A percentile compares a stretch with the other conserved stretches of the same genome.
These are phyloP conservation scores for Trichomonascaceae sp. DNA, from an alignment of 1,139 yeast genomes.

Conservation along the genomic window DNA sequence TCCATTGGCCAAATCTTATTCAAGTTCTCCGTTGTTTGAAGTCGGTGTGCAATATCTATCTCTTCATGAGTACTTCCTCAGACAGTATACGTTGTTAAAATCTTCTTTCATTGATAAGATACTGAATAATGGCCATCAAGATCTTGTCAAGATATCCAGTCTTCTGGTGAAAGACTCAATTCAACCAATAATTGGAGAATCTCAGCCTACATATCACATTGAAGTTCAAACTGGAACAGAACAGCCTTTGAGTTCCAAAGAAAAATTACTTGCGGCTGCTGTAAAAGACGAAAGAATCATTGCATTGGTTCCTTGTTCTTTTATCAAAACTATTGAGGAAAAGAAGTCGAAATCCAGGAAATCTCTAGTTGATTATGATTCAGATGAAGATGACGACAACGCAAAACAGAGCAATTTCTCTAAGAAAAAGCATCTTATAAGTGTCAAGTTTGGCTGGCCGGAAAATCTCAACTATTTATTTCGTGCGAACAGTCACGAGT, in stretches of 20 bases:
- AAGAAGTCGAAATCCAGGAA: not conserved
- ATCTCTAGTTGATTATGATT: not conserved
- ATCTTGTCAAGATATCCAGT: not conserved
- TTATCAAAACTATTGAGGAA: not conserved
- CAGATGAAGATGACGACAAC: not conserved
- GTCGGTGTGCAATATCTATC: constrained; percentile 33
- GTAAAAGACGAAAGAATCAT: not conserved
- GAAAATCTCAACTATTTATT: not conserved
- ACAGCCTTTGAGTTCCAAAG: not conserved
- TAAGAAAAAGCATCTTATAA: not conserved
- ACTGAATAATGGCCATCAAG: not conserved
- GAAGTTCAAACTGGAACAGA: not conserved
- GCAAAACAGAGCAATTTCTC: not conserved
- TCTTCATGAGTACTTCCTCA: constrained; percentile 32
- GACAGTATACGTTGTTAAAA: constrained; percentile 22
- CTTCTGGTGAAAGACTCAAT: constrained; percentile 23
- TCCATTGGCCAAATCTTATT: not conserved
- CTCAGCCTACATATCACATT: constrained; percentile 17
- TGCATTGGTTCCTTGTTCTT: not conserved
- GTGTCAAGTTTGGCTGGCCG: not conserved
- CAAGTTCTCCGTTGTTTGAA: not conserved
- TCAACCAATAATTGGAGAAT: constrained; percentile 24
- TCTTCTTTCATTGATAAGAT: not conserved
- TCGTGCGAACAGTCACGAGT: not conserved
- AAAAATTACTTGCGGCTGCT: not conserved